Conservation (phyloP, 2,329 filamentous ascomycete species). For the Curvularia hawaiiensis region DNA sequence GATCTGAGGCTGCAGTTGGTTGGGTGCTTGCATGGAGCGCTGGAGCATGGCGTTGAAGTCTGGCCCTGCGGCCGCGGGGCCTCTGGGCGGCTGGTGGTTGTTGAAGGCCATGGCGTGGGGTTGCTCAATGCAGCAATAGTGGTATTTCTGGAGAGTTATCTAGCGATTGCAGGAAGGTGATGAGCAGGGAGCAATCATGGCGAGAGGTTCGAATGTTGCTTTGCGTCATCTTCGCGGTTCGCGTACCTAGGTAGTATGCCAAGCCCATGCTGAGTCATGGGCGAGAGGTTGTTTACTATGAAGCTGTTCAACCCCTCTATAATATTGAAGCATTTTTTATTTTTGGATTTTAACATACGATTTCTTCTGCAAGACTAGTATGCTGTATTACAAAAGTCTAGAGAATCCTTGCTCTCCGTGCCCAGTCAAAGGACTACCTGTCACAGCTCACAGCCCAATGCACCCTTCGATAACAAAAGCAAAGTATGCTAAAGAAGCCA, state of each 20-base stretch:
- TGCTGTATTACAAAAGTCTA: neutral
- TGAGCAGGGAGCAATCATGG: slow-evolving; percentile 36
- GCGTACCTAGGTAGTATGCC: no score
- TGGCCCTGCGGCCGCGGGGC: slow-evolving; percentile 36
- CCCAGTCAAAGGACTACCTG: neutral
- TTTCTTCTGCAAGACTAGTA: neutral
- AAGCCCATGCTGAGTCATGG: slow-evolving; percentile 17
- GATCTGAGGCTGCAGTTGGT: slow-evolving; percentile 26
- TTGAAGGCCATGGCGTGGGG: slow-evolving; percentile 33
- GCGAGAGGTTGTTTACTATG: neutral
- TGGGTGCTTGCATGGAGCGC: slow-evolving; percentile 42
- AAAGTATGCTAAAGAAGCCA: neutral
- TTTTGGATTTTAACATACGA: neutral
- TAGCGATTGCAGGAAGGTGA: slow-evolving; percentile 30
- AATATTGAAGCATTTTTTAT: neutral
- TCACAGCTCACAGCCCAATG: neutral
- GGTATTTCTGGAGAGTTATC: slow-evolving; percentile 7
- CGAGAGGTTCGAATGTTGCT: slow-evolving; percentile 26
- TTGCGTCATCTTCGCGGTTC: no score
- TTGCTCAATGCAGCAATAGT: slow-evolving; percentile 11
- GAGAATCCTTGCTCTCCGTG: neutral
- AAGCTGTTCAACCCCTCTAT: neutral
- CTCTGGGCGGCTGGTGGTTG: slow-evolving; percentile 36
- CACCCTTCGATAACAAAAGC: neutral
- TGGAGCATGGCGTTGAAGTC: slow-evolving; percentile 47